These are phyloP conservation scores for Perilla frutescens DNA, from an alignment of 257 asterid genomes.

Conservation along the genomic window DNA sequence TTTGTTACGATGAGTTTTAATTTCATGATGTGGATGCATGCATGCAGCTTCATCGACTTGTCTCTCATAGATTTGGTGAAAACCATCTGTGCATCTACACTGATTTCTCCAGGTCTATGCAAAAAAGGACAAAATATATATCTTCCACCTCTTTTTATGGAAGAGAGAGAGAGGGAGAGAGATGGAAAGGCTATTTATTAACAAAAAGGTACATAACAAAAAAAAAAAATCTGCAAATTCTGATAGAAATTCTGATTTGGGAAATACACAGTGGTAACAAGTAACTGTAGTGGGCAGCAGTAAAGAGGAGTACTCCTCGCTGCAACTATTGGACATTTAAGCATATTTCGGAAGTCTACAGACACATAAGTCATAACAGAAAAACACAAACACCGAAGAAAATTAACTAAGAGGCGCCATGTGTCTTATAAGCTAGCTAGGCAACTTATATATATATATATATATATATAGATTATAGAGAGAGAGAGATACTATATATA, in stretches of 20 bases:
- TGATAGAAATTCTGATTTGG: slow-evolving; percentile 32
- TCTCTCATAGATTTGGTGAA: slow-evolving; percentile 27
- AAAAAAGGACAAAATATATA: slow-evolving; percentile 28
- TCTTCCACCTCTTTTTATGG: too few species aligned
- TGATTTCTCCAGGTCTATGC: slow-evolving; percentile 38
- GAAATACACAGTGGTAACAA: slow-evolving; percentile 33
- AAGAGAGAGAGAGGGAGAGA: too few species aligned
- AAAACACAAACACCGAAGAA: slow-evolving; percentile 27
- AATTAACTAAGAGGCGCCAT: slow-evolving; percentile 9
- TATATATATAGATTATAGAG: background rate
- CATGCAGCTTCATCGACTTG: slow-evolving; percentile 43
- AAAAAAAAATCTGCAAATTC: background rate
- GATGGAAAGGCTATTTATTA: background rate
- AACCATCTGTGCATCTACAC: slow-evolving; percentile 23
- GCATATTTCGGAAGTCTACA: slow-evolving; percentile 42
- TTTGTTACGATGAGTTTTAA: background rate
- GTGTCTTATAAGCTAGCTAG: background rate
- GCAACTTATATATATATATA: background rate
- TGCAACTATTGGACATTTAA: slow-evolving; percentile 52
- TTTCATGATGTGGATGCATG: slow-evolving; percentile 41
- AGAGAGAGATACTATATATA: background rate
- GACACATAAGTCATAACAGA: slow-evolving; percentile 41
- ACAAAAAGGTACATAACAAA: background rate
- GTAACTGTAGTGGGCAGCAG: slow-evolving; percentile 24
- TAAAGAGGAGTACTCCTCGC: slow-evolving; percentile 29